Conservation (phyloP, 306 rosid species). For the Chamaecrista fasciculata region DNA sequence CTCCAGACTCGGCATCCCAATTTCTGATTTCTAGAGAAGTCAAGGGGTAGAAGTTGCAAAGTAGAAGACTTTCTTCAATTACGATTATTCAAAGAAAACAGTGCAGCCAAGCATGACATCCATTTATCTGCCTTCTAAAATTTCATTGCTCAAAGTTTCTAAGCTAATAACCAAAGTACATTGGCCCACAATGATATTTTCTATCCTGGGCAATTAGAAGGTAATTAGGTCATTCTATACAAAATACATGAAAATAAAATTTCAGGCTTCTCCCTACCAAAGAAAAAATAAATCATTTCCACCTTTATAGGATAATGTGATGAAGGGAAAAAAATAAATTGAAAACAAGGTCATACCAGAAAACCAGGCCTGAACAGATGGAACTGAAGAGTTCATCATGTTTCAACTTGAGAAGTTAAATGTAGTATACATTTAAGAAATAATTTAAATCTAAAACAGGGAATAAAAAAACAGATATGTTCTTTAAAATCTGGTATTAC, state of each 20-base stretch:
- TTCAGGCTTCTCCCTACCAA: background rate
- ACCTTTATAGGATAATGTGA: background rate
- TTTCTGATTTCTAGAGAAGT: conserved; percentile 62
- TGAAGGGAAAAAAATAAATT: background rate
- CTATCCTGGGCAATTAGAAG: background rate
- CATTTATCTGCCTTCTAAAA: background rate
- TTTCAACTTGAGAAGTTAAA: background rate
- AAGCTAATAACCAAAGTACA: background rate
- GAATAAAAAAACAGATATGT: background rate
- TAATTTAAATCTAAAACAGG: conserved; percentile 25
- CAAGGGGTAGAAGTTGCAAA: conserved; percentile 38
- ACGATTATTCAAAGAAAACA: conserved; percentile 10
- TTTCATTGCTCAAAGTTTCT: conserved; percentile 9
- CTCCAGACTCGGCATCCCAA: conserved; percentile 77
- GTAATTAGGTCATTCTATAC: no score
- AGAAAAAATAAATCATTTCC: background rate
- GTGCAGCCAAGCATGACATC: background rate
- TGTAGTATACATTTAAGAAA: conserved; percentile 6
- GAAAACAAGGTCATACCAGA: conserved; percentile 7
- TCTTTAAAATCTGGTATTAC: conserved; percentile 7
- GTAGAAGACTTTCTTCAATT: no score
- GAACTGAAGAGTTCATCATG: conserved; percentile 7
- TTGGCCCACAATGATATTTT: background rate
- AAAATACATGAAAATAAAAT: background rate
- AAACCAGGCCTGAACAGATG: background rate